These are phyloP conservation scores for Carex littledalei DNA, from an alignment of 176 grass and related monocot genomes.

Conservation along the genomic window DNA sequence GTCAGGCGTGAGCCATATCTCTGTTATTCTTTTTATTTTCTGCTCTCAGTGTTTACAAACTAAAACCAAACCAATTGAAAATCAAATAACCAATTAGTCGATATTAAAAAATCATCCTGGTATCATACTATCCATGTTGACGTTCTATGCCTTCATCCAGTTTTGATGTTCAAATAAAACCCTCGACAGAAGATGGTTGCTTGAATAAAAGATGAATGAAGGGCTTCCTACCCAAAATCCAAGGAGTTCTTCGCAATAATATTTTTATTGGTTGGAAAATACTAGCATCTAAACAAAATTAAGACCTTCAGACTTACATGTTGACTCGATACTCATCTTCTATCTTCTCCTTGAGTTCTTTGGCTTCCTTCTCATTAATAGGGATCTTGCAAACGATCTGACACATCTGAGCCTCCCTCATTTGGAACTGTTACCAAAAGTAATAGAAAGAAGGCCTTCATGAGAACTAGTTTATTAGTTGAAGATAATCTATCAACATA, in stretches of 20 bases:
- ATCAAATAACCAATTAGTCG: background rate
- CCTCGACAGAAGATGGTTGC: background rate
- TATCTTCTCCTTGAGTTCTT: slow-evolving; percentile 74
- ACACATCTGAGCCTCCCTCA: slow-evolving; percentile 78
- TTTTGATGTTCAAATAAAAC: background rate
- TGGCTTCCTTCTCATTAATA: slow-evolving; percentile 41
- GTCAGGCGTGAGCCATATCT: background rate
- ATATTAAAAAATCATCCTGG: background rate
- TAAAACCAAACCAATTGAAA: background rate
- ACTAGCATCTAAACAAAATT: background rate
- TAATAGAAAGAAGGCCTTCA: background rate
- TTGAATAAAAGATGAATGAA: too few relatives aligned
- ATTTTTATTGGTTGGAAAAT: background rate
- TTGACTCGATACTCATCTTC: slow-evolving; percentile 74
- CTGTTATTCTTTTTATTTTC: background rate
- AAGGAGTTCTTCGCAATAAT: background rate
- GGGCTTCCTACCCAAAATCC: background rate
- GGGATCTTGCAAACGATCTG: slow-evolving; percentile 62
- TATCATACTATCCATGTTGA: background rate
- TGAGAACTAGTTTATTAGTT: background rate
- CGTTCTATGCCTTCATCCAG: background rate
- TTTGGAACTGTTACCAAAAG: slow-evolving; percentile 56
- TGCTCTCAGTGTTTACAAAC: too few relatives aligned
- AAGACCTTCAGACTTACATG: slow-evolving; percentile 48
- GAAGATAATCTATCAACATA: background rate